Evolutionary conservation across 306 rosid species (phyloP).

Genomic region (Canavalia ensiformis): DNA sequence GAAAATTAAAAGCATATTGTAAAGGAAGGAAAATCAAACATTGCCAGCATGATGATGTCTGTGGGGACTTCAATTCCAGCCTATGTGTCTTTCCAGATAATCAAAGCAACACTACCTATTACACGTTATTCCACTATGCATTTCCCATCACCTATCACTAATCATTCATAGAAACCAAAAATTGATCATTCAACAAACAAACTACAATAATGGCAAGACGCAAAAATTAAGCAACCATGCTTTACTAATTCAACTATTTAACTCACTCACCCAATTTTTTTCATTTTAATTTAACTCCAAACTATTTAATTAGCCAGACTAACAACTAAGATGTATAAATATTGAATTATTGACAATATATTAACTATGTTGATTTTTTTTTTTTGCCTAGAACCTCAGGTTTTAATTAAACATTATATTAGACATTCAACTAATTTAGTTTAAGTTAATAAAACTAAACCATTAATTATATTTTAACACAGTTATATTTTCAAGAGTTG

Average conservation of each 20-base stretch:
- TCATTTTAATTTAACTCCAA: background rate
- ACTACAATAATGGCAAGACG: conserved; percentile 37
- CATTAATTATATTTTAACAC: too few species aligned
- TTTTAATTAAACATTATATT: background rate
- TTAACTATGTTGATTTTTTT: background rate
- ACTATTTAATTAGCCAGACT: background rate
- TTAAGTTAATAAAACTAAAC: background rate
- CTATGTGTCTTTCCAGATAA: conserved; percentile 60
- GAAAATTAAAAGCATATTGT: conserved; percentile 51
- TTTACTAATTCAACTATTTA: conserved; percentile 6
- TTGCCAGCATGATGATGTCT: conserved; percentile 53
- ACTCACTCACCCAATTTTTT: background rate
- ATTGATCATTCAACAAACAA: conserved; percentile 45
- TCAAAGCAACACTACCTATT: conserved; percentile 43
- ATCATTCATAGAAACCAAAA: conserved; percentile 42
- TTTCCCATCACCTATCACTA: conserved; percentile 46
- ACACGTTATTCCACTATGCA: conserved; percentile 40
- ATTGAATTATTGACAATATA: background rate
- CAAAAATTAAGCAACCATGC: conserved; percentile 34
- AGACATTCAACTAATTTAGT: background rate
- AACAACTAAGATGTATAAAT: conserved; percentile 3
- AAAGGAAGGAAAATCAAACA: conserved; percentile 45
- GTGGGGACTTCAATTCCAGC: conserved; percentile 54
- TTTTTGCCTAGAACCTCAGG: background rate
- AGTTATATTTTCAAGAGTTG: too few species aligned